Base-by-base conservation (phyloP, 495 filamentous ascomycete species). In the Margaritispora aquatica region DNA sequence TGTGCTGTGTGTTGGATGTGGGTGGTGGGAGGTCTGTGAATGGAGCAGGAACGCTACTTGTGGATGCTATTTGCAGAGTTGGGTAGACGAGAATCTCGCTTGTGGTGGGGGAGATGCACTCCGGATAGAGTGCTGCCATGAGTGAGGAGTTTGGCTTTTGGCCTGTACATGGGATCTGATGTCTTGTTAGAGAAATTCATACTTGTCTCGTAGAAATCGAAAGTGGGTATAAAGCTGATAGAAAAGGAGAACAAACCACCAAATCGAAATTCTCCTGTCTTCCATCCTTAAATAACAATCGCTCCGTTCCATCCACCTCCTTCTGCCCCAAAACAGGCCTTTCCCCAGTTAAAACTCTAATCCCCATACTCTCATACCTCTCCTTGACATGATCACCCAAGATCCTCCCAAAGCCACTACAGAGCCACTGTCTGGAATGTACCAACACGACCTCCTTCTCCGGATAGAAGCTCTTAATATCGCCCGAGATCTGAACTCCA, bases 401-500 rank as follows among this genome's bases (percentile, higher is more conserved):
- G 20, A 63, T 55, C 29, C 60, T 59, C 22, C 82, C 80, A 66
- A 84, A 86, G 4, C 64, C 72, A 4, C 75, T 73, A 75, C 86
- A 75, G 23, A 86, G 66, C 1, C 72, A 66, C 2, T 68, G 63
- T 21, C 84, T 68, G 4, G 82, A 86, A 63, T 86, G 83, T 2
- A 87, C 72, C 21, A 87, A 69, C 0, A 73, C 74, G 22, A 86
- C 77, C 2, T 76, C 68, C 69, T 86, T 86, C 0, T 81, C 78
- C 0, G 79, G 80, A 57, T 81, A 84, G 20, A 71, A 70, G 20
- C 74, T 76, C 69, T 85, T 85, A 46, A 84, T 70, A 63, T 87
- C 84, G 3, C 77, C 75, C 0, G 82, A 82, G 65, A 85, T 69
- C 68, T 87, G 79, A 0, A 86, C 76, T 1, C 84, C 84, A 0